phyloP scores from a whole-genome alignment of 352 stramenopile species.

The Phytophthora nicotianae region DNA sequence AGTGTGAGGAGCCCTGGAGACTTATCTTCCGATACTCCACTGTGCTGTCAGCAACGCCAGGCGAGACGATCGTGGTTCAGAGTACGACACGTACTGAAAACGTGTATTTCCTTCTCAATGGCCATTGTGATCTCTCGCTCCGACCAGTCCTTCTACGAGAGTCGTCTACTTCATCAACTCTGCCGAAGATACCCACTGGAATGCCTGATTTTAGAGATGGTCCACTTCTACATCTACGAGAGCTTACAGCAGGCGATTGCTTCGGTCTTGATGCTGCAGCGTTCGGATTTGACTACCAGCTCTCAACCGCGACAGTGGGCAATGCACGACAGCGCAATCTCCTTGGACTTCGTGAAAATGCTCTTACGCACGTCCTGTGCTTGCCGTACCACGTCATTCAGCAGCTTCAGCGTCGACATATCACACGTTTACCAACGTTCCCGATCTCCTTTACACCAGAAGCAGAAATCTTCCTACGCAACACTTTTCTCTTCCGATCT shows the following conservation, averaged over 20 bases:
- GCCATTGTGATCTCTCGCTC: slow-evolving; percentile 31
- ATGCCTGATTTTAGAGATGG: neutral
- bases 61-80: slow-evolving; percentile 17
- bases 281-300: slow-evolving; percentile 47
- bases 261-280: slow-evolving; percentile 56
- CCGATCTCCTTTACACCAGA: slow-evolving; percentile 27
- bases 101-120: slow-evolving; percentile 34
- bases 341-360: slow-evolving; percentile 45
- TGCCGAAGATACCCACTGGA: slow-evolving; percentile 10
- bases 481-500: slow-evolving; percentile 52
- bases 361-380: slow-evolving; percentile 43
- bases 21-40: slow-evolving; percentile 21
- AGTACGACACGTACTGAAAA: slow-evolving; percentile 9
- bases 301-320: slow-evolving; percentile 40
- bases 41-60: slow-evolving; percentile 21
- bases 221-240: slow-evolving; percentile 28
- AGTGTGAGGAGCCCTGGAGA: slow-evolving; percentile 20
- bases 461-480: slow-evolving; percentile 34
- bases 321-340: slow-evolving; percentile 53
- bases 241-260: slow-evolving; percentile 41
- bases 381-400: slow-evolving; percentile 41
- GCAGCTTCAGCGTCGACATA: slow-evolving; percentile 29
- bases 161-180: slow-evolving; percentile 1
- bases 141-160: slow-evolving; percentile 15
- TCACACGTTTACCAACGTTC: slow-evolving; percentile 8